These are phyloP conservation scores for Coemansia sp. DNA, from an alignment of 192 early-diverging fungal species.

Conservation along the genomic window DNA sequence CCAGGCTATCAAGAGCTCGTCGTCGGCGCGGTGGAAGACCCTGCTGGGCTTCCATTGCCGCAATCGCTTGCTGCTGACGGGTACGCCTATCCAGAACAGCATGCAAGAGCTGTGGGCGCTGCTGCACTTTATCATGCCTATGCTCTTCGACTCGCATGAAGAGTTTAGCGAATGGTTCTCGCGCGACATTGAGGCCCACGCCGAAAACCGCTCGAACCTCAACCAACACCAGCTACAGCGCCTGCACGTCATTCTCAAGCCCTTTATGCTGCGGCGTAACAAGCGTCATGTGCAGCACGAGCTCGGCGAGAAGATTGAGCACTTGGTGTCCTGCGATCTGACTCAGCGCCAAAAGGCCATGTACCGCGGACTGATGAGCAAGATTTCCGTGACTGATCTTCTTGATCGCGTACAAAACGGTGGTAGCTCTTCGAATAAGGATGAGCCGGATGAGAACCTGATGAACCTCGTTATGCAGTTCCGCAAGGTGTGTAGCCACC, in stretches of 20 bases:
- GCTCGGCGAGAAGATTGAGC: conserved; percentile 89
- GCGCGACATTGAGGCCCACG: conserved; percentile 87
- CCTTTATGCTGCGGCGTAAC: conserved; percentile 92
- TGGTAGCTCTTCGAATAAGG: conserved; percentile 50
- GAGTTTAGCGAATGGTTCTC: conserved; percentile 96
- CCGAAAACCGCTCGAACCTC: conserved; percentile 76
- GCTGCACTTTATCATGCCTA: conserved; percentile 95
- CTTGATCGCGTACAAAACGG: conserved; percentile 67
- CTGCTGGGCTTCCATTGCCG: conserved; percentile 81
- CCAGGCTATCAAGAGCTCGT: conserved; percentile 91
- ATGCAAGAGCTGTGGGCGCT: conserved; percentile 95
- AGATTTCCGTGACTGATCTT: conserved; percentile 75
- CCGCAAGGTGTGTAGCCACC: conserved; percentile 88
- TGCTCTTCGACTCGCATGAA: conserved; percentile 87
- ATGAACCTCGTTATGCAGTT: conserved; percentile 96
- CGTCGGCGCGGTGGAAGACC: conserved; percentile 83
- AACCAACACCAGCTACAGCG: conserved; percentile 84
- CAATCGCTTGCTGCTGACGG: conserved; percentile 83
- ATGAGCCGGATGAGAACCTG: conserved; percentile 75
- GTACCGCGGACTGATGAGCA: conserved; percentile 74
- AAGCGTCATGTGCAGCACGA: conserved; percentile 90
- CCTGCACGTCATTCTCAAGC: conserved; percentile 89
- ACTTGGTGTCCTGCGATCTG: conserved; percentile 75
- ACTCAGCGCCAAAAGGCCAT: conserved; percentile 72
- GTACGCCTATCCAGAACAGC: conserved; percentile 92